phyloP scores from a whole-genome alignment of 305 asterid genomes.

The Fraxinus angustifolia region DNA sequence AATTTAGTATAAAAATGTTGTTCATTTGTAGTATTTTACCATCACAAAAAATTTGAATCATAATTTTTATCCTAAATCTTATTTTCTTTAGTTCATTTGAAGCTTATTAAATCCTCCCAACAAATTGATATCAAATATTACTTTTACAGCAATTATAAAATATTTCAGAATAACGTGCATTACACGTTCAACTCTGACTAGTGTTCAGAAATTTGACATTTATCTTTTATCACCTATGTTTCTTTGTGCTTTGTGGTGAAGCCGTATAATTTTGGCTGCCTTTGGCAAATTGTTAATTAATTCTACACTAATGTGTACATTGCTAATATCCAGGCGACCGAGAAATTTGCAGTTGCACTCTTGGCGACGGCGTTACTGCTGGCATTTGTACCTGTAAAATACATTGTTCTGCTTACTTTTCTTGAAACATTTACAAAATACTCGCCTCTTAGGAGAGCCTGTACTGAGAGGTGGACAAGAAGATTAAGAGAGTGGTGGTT shows the following conservation, averaged over 20 bases:
- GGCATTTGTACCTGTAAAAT: conserved; percentile 54
- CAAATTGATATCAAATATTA: too few relatives aligned
- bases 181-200: too few relatives aligned
- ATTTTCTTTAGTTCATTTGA: too few relatives aligned
- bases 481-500: conserved; percentile 95
- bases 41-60: too few relatives aligned
- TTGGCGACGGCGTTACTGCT: conserved; percentile 48
- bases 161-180: too few relatives aligned
- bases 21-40: too few relatives aligned
- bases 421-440: conserved; percentile 65
- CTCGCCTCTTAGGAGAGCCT: conserved; percentile 64
- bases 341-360: conserved; percentile 56
- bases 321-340: conserved; percentile 61
- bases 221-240: neutral
- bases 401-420: conserved; percentile 45
- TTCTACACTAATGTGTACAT: neutral
- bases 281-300: neutral
- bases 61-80: too few relatives aligned
- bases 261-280: neutral
- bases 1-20: too few relatives aligned
- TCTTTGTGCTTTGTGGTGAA: neutral
- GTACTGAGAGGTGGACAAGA: conserved; percentile 77
- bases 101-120: too few relatives aligned
- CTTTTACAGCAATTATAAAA: too few relatives aligned
- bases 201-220: neutral